Conservation (phyloP, 495 filamentous ascomycete genomes). For the Aspergillus funiculosus region DNA sequence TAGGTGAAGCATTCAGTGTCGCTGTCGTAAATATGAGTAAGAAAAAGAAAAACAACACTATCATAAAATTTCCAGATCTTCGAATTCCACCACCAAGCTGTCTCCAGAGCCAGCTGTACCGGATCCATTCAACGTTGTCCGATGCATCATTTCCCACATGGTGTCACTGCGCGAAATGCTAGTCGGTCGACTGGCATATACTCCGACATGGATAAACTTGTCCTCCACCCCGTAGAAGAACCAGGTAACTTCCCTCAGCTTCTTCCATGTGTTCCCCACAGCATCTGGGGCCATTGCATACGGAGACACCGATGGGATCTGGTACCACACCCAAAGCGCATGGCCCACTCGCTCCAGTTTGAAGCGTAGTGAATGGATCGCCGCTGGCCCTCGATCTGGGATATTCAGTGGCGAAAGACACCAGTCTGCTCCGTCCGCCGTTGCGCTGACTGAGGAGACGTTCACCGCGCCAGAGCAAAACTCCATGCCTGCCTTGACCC, state of each 20-base stretch:
- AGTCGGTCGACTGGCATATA: slow-evolving; percentile 52
- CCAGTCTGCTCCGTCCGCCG: slow-evolving; percentile 54
- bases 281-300: slow-evolving; percentile 35
- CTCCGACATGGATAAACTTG: slow-evolving; percentile 52
- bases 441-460: slow-evolving; percentile 51
- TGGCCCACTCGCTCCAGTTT: slow-evolving; percentile 55
- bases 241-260: slow-evolving; percentile 54
- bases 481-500: slow-evolving; percentile 56
- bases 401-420: slow-evolving; percentile 43
- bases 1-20: no score
- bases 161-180: slow-evolving; percentile 29
- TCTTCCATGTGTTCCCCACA: slow-evolving; percentile 48
- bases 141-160: slow-evolving; percentile 44
- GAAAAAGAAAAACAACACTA: neutral
- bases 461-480: slow-evolving; percentile 49
- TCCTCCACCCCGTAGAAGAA: slow-evolving; percentile 58
- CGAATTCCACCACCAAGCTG: slow-evolving; percentile 51
- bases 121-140: slow-evolving; percentile 24
- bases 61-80: slow-evolving; percentile 53
- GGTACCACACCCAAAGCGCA: slow-evolving; percentile 55
- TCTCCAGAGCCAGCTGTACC: slow-evolving; percentile 26
- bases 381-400: slow-evolving; percentile 17
- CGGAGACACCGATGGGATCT: slow-evolving; percentile 36
- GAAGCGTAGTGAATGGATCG: slow-evolving; percentile 44
- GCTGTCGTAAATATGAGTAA: neutral